Evolutionary conservation across 2,329 filamentous ascomycete species (phyloP).

Genomic region (Talaromyces pinophilus): DNA sequence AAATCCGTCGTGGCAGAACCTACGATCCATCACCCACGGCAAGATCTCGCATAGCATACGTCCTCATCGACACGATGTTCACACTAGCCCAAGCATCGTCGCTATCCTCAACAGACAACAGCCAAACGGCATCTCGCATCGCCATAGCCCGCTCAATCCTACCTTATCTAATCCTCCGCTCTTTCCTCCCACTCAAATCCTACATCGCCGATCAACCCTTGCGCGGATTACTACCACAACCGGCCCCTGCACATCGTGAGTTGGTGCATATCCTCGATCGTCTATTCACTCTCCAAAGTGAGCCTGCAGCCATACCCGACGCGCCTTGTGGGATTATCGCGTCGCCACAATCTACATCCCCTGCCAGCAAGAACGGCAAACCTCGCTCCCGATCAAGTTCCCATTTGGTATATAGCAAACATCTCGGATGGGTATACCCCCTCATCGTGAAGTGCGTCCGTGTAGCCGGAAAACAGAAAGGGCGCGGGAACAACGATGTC

Average conservation of each 20-base stretch:
- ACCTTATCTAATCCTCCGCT: constrained; percentile 79
- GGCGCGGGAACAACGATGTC: constrained; percentile 42
- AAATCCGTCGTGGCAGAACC: constrained; percentile 70
- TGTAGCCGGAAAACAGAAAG: constrained; percentile 43
- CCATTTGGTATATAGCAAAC: constrained; percentile 64
- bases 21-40: constrained; percentile 64
- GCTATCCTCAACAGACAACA: constrained; percentile 40
- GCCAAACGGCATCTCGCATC: constrained; percentile 42
- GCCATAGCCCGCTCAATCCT: constrained; percentile 73
- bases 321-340: constrained; percentile 17
- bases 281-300: constrained; percentile 67
- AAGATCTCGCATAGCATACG: constrained; percentile 73
- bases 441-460: constrained; percentile 53
- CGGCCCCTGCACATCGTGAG: constrained; percentile 76
- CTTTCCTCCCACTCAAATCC: constrained; percentile 74
- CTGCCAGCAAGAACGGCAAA: neutral
- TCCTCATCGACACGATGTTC: constrained; percentile 78
- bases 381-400: constrained; percentile 30
- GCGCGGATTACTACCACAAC: constrained; percentile 84
- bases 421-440: constrained; percentile 79
- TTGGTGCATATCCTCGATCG: constrained; percentile 69
- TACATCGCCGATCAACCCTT: constrained; percentile 92
- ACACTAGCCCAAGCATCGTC: constrained; percentile 56
- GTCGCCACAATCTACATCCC: neutral
- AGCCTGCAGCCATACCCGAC: constrained; percentile 67